Evolutionary conservation across 2,329 filamentous ascomycete species (phyloP), one percentile per base, ranked within the genome.

Genomic region (Cryphonectria carpinicola): DNA sequence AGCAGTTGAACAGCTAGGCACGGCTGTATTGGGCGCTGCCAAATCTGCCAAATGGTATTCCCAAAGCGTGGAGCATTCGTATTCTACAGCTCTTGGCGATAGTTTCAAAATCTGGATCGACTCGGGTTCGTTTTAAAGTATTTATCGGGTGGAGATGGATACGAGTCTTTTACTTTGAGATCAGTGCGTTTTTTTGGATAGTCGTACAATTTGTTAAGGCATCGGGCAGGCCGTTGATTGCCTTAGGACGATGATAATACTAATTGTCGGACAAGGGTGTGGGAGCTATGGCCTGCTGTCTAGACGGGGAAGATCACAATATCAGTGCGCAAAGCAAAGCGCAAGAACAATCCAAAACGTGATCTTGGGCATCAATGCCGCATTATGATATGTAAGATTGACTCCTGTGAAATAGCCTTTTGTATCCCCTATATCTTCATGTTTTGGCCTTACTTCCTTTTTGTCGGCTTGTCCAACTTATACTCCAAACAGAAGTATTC

Each of bases 1-100:
- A 17, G 43, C 5, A 46, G 6, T 17, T 46, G 5, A 2, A 3
- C 1, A 2, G 5, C 2, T 4, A 1, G 1, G 2, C 43, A 46
- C 0, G 6, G 17, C 19, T 19, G 1, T 46, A 7, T 46, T 22
- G 5, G 6, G 43, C 6, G 43, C 17, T 3, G 6, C 5, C 17
- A 46, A 22, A 7, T 7, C 43, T 22, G 43, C 43, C 43, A 4
- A 46, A 46, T 19, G 19, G 6, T 46, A 22, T 17, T 49, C 8
- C 22, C 46, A 49, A 49, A n/a, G 22, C 19, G 17, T 3, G 5
- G 46, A 19, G 4, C 10, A 8, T n/a, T 49, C 46, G 46, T 49
- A 49, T n/a, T 49, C 8, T 11, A 22, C 8, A 22, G 8, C 22
- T 49, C 22, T 49, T 49, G 46, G 46, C 22, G 17, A 49, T 49